Evolutionary conservation across 345 rosid genomes (phyloP), one percentile per base, ranked within the genome.

Genomic region (Euclidium syriacum): DNA sequence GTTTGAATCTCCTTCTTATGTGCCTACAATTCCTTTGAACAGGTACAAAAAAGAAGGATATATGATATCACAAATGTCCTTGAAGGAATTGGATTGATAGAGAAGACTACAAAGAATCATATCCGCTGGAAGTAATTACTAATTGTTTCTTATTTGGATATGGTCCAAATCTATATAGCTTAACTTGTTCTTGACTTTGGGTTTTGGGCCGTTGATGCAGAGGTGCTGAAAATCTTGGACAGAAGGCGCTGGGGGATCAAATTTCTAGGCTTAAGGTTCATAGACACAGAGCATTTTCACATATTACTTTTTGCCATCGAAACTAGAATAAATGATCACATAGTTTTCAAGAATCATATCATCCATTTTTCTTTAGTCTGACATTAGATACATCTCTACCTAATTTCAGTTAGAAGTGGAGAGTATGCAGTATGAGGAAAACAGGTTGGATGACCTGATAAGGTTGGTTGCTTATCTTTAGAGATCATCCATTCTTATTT

Each of bases 31-130:
- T 69, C 39, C 17, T 60, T 55, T 58, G 51, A 7, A 56, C 76
- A 85, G 96, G 96, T 88, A 26, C 92, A 88, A 60, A 88, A 88
- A 75, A 80, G 96, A 78, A 85, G 92, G 76, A 88, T 88, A 70
- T 85, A 88, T 70, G 96, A 88, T 71, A 88, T 81, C 41, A 88
- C 96, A 58, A 88, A 88, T 79, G 92, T 88, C 19, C 81, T 88
- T 73, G 96, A 85, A 80, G 96, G 92, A 56, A 77, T 85, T 74
- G 82, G 78, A 38, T 77, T 85, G 76, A 85, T 85, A 44, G 90
- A 88, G 83, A 88, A 85, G 76, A 88, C 90, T 27, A 78, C 86
- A 60, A 85, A 85, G 78, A 88, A 88, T 53, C 90, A 88, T 57
- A 85, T 88, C 49, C 79, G 71, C 14, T 88, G 92, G 96, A 85